Evolutionary conservation across 441 rosid genomes (phyloP).

Genomic region (Euphorbia celastroides): DNA sequence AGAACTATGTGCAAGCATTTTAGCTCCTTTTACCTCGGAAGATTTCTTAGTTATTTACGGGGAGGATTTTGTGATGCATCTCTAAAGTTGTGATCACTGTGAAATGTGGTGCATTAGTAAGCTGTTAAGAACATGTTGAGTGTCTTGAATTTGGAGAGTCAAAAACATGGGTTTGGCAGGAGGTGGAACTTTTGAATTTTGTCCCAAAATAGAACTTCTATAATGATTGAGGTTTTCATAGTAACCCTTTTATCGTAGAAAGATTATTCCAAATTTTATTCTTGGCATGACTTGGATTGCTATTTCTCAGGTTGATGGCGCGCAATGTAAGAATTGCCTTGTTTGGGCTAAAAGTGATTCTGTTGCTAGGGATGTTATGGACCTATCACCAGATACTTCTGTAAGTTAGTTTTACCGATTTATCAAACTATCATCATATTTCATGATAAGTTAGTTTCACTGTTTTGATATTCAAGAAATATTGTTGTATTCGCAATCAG

Average conservation of each 20-base stretch:
- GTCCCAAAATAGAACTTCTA: neutral
- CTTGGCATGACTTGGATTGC: slow-evolving; percentile 8
- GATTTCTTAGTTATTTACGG: neutral
- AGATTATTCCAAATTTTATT: neutral
- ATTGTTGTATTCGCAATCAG: too few species aligned
- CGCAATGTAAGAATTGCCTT: slow-evolving; percentile 61
- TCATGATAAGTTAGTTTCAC: slow-evolving; percentile 33
- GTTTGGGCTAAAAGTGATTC: slow-evolving; percentile 91
- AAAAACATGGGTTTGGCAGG: slow-evolving; percentile 4
- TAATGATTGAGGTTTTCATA: neutral
- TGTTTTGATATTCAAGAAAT: neutral
- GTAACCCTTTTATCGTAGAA: neutral
- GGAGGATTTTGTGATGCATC: neutral
- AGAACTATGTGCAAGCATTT: neutral
- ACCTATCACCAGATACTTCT: slow-evolving; percentile 38
- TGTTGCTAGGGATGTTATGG: slow-evolving; percentile 70
- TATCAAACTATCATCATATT: slow-evolving; percentile 48
- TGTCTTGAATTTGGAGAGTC: neutral
- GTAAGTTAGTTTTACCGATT: slow-evolving; percentile 36
- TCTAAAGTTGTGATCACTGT: neutral
- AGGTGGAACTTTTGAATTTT: slow-evolving; percentile 1
- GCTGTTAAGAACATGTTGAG: neutral
- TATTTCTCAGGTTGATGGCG: slow-evolving; percentile 51
- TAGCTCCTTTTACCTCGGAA: neutral
- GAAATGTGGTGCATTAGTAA: neutral